These are phyloP conservation scores for Apiospora hydei DNA, from an alignment of 2,329 filamentous ascomycete genomes.

Conservation along the genomic window DNA sequence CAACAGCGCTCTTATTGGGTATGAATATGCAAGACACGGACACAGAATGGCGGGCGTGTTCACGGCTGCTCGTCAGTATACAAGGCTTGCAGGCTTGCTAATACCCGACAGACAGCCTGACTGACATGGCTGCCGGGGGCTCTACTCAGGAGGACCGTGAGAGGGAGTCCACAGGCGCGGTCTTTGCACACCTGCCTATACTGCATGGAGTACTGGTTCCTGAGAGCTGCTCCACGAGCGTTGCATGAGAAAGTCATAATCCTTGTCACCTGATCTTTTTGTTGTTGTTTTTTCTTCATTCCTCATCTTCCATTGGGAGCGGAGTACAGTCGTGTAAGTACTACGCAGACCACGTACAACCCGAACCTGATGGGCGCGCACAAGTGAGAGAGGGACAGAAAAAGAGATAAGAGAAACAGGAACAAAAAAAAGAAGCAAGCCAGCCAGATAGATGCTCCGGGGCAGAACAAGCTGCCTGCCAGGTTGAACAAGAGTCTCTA, in stretches of 20 bases:
- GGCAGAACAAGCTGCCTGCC: not conserved
- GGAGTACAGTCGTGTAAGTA: constrained; percentile 9
- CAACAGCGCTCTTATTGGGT: constrained; percentile 13
- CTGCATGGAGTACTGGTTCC: constrained; percentile 22
- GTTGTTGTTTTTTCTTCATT: not conserved
- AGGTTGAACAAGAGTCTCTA: constrained; percentile 19
- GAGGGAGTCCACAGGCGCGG: constrained; percentile 16
- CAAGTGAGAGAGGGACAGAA: not conserved
- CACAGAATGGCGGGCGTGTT: constrained; percentile 2
- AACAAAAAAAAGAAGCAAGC: not conserved
- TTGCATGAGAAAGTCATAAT: constrained; percentile 22
- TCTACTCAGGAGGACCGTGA: constrained; percentile 17
- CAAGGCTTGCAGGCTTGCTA: constrained; percentile 14
- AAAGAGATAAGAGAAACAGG: not conserved
- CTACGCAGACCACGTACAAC: not conserved
- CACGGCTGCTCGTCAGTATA: constrained; percentile 1
- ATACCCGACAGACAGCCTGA: not conserved
- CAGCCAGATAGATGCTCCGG: not conserved
- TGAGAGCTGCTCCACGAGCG: constrained; percentile 22
- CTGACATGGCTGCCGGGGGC: not conserved
- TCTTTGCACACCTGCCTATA: constrained; percentile 5
- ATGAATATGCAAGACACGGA: constrained; percentile 19
- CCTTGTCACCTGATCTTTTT: constrained; percentile 18
- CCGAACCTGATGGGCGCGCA: constrained; percentile 5
- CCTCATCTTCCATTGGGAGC: constrained; percentile 2